phyloP scores from a whole-genome alignment of 441 rosid species.

The Eutrema salsugineum region DNA sequence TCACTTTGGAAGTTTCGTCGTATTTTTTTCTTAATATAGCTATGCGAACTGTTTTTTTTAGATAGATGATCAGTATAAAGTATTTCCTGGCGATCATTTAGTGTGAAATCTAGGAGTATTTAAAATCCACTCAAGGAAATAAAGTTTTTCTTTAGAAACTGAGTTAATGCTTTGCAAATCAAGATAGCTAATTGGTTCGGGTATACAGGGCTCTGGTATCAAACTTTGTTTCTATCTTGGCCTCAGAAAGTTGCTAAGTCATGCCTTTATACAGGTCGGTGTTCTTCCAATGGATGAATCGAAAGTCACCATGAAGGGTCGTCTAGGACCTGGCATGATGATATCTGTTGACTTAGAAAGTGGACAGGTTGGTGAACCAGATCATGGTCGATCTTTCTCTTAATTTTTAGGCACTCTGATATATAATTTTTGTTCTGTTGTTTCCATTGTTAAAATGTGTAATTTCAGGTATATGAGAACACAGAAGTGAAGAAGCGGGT shows the following conservation, averaged over 20 bases:
- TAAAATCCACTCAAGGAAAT: not conserved
- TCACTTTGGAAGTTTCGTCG: not conserved
- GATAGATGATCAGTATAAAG: not conserved
- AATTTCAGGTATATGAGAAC: conserved; percentile 89
- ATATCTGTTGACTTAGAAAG: conserved; percentile 82
- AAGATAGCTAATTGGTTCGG: not conserved
- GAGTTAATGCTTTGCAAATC: not conserved
- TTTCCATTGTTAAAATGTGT: conserved; percentile 4
- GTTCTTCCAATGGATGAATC: conserved; percentile 98
- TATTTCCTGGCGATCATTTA: conserved; percentile 5
- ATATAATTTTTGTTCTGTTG: not conserved
- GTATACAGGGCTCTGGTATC: not conserved
- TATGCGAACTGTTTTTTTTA: conserved; percentile 1
- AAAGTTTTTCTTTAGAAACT: not conserved
- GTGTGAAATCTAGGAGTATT: conserved; percentile 7
- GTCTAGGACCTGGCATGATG: conserved; percentile 99
- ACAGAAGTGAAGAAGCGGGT: conserved; percentile 93
- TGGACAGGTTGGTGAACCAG: conserved; percentile 81
- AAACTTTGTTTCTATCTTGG: not conserved
- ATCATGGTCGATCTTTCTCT: conserved; percentile 7
- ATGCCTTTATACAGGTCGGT: conserved; percentile 69
- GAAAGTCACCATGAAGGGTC: conserved; percentile 90
- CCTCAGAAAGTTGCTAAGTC: conserved; percentile 17
- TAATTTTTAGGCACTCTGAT: conserved; percentile 6
- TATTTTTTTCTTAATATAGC: conserved; percentile 2